Percentiles rank a stretch among this genome's conserved stretches.
Conservation (phyloP, 2,329 filamentous ascomycete species). For the Coniochaeta sp. region DNA sequence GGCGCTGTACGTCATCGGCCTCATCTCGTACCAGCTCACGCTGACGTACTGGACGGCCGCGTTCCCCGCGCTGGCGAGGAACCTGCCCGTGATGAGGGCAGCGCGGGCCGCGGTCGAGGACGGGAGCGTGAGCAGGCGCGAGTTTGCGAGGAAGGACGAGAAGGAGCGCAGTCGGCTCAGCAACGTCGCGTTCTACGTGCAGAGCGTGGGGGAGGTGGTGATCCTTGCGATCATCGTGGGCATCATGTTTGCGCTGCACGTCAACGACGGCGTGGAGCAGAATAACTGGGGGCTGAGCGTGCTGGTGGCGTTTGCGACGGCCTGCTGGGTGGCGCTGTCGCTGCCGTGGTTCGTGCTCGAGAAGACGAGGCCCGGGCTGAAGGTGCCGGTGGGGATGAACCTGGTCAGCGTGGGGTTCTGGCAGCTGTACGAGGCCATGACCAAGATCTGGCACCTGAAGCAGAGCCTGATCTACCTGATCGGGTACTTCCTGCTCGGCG, state of each 20-base stretch:
- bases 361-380: constrained; percentile 52
- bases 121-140: constrained; percentile 44
- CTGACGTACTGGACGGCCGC: constrained; percentile 65
- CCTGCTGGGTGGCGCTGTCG: constrained; percentile 55
- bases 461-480: constrained; percentile 60
- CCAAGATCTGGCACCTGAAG: constrained; percentile 56
- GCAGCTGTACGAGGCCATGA: constrained; percentile 51
- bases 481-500: constrained; percentile 62
- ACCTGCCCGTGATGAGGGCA: constrained; percentile 24
- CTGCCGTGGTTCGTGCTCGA: constrained; percentile 62
- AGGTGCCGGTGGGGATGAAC: constrained; percentile 28
- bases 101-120: constrained; percentile 20
- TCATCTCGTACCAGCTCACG: constrained; percentile 60
- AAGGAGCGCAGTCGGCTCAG: constrained; percentile 57
- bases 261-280: constrained; percentile 48
- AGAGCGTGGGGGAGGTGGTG: constrained; percentile 53
- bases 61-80: constrained; percentile 30
- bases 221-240: constrained; percentile 60
- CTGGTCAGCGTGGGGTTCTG: constrained; percentile 53
- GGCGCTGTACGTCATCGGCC: constrained; percentile 58
- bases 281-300: constrained; percentile 63
- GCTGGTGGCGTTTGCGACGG: constrained; percentile 57
- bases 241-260: constrained; percentile 53
- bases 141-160: constrained; percentile 54
- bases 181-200: constrained; percentile 58